A percentile compares a stretch with the other conserved stretches of the same genome.
Evolutionary conservation across 2,329 filamentous ascomycete genomes (phyloP).

Genomic region (Trichoderma atrobrunneum): DNA sequence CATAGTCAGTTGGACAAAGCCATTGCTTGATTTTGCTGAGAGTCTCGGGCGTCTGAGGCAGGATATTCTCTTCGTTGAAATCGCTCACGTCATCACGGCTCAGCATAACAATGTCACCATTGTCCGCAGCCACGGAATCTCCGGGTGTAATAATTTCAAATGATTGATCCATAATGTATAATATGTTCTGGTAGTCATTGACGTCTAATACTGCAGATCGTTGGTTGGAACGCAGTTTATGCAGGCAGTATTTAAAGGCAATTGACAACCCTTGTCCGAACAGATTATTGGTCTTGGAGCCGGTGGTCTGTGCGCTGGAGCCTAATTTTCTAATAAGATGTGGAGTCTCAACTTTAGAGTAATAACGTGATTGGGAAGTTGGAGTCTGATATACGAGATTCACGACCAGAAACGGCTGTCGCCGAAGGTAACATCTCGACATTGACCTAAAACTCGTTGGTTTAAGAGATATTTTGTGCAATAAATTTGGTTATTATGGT

Average conservation of each 20-base stretch:
- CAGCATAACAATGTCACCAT: not conserved
- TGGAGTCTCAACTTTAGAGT: not conserved
- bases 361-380: not conserved
- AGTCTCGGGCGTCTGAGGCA: conserved; percentile 19
- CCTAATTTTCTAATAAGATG: not conserved
- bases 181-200: not conserved
- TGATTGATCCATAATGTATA: not conserved
- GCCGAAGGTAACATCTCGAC: not conserved
- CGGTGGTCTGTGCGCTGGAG: not conserved
- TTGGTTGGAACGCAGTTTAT: not conserved
- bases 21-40: conserved; percentile 27
- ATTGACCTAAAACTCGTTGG: not conserved
- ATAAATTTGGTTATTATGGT: not conserved
- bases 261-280: not conserved
- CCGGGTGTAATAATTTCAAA: not conserved
- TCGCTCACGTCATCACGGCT: conserved; percentile 4
- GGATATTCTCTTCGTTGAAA: not conserved
- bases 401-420: not conserved
- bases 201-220: not conserved
- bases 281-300: not conserved
- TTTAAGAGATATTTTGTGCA: not conserved
- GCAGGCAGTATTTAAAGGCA: not conserved
- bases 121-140: not conserved
- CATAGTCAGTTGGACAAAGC: conserved; percentile 31
- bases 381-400: not conserved